Base-by-base conservation (phyloP, 495 filamentous ascomycete genomes). In the Ramalina peruviana region DNA sequence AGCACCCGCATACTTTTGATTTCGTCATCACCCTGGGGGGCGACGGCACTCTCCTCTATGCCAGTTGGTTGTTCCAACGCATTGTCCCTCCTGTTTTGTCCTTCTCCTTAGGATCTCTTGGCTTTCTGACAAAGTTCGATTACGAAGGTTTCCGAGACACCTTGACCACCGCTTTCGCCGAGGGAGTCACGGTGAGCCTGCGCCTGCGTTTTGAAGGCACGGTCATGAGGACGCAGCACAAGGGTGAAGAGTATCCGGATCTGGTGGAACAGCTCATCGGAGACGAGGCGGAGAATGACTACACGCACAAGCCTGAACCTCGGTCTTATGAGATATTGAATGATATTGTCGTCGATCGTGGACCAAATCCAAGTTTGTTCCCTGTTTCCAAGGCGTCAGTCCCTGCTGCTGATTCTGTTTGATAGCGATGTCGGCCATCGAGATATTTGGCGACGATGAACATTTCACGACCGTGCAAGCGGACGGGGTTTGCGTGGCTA, bases 51-150 rank as follows among this genome's bases (percentile, higher is more conserved):
- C 90, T 98, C 27, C 70, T 98, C 27, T 97, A 94, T 60, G 86
- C 92, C 0, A 88, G 81, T 58, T 98, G 93, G 90, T 71, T 98
- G 27, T 98, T 98, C 63, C 92, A 98, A 71, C 73, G 86, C n/a
- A 81, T 97, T 48, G 90, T 97, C 0, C 92, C 92, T 5, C 92
- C 93, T 0, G 86, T 96, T 6, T 68, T 98, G 19, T 88, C 86
- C 43, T 97, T 98, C 65, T 76, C 88, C 20, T 66, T 97, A 26
- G 92, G 92, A 3, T 95, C 89, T 17, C 67, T 98, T 23, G 92
- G 92, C 0, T 97, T 98, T 60, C 69, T 98, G 54, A 97, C 93
- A 16, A 95, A 95, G 61, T 97, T 96, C 64, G 88, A 94, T 62
- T 98, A 85, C 65, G 77, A 79, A 20, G 65, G 80, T 3, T 85